Conservation (phyloP, 768 basidiomycete genomes). For the Suillus alpinus region DNA sequence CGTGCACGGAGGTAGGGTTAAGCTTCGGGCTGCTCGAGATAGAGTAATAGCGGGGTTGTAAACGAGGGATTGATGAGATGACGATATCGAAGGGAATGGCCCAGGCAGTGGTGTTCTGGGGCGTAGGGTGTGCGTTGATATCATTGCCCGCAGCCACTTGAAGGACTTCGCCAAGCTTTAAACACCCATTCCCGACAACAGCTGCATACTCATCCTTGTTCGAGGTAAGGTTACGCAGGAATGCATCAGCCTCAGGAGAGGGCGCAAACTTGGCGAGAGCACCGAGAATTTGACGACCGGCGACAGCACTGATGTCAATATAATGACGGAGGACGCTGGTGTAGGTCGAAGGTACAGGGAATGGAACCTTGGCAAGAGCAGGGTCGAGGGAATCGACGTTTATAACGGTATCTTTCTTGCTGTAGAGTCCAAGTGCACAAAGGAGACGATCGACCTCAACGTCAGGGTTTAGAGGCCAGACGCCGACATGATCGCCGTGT, state of each 20-base stretch:
- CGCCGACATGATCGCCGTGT: conserved; percentile 95
- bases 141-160: conserved; percentile 87
- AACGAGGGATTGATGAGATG: conserved; percentile 87
- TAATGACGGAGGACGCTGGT: conserved; percentile 92
- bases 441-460: conserved; percentile 88
- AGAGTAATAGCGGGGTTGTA: conserved; percentile 97
- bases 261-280: conserved; percentile 87
- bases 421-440: conserved; percentile 76
- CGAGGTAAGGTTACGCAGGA: conserved; percentile 72
- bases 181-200: conserved; percentile 76
- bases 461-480: conserved; percentile 96
- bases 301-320: conserved; percentile 93
- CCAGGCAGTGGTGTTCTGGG: conserved; percentile 84
- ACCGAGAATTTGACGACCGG: conserved; percentile 91
- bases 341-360: conserved; percentile 97
- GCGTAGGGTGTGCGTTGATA: conserved; percentile 49
- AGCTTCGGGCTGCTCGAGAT: conserved; percentile 98
- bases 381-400: conserved; percentile 97
- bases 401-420: conserved; percentile 81
- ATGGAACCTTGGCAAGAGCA: conserved; percentile 95
- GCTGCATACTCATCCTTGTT: conserved; percentile 85
- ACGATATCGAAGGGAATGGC: conserved; percentile 95
- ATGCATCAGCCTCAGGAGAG: conserved; percentile 67
- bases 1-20: conserved; percentile 84
- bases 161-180: conserved; percentile 91